Conservation (phyloP, 495 filamentous ascomycete genomes). For the Penicillium macrosclerotiorum region DNA sequence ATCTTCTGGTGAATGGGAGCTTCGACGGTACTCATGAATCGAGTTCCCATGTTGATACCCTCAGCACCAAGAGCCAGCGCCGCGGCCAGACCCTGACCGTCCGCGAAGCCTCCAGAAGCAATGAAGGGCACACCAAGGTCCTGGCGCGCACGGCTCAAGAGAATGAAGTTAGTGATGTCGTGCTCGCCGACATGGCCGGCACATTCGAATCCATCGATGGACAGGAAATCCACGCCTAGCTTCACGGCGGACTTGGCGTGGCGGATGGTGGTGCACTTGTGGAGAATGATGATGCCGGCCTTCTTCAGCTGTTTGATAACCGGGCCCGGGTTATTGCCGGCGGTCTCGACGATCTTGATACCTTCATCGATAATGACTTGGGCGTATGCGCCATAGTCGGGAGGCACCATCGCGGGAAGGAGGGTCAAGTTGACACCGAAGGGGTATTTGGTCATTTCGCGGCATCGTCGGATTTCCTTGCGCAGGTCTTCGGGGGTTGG, state of each 20-base stretch:
- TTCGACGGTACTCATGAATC: slow-evolving; percentile 92
- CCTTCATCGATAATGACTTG: slow-evolving; percentile 92
- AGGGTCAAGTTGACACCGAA: slow-evolving; percentile 97
- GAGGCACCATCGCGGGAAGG: slow-evolving; percentile 82
- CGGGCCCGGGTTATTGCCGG: slow-evolving; percentile 89
- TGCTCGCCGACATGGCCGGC: slow-evolving; percentile 93
- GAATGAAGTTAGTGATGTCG: slow-evolving; percentile 97
- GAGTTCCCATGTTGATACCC: slow-evolving; percentile 92
- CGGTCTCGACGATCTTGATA: slow-evolving; percentile 92
- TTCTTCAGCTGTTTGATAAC: slow-evolving; percentile 87
- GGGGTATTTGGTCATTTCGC: slow-evolving; percentile 78
- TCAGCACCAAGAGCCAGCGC: slow-evolving; percentile 89
- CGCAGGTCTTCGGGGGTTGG: slow-evolving; percentile 90
- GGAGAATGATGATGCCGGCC: slow-evolving; percentile 73
- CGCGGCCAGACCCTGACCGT: slow-evolving; percentile 90
- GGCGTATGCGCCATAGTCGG: slow-evolving; percentile 90
- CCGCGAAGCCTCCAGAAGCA: slow-evolving; percentile 91
- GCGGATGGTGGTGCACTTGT: slow-evolving; percentile 97
- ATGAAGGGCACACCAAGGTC: slow-evolving; percentile 86
- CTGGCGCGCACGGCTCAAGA: slow-evolving; percentile 83
- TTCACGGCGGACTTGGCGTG: slow-evolving; percentile 91
- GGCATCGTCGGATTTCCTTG: slow-evolving; percentile 86
- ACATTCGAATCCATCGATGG: slow-evolving; percentile 97
- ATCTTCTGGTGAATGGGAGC: slow-evolving; percentile 90
- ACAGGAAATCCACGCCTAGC: slow-evolving; percentile 93